A percentile compares a stretch with the other conserved stretches of the same genome.
Conservation (phyloP, 2,329 filamentous ascomycete genomes). For the Endoconidiophora polonica region DNA sequence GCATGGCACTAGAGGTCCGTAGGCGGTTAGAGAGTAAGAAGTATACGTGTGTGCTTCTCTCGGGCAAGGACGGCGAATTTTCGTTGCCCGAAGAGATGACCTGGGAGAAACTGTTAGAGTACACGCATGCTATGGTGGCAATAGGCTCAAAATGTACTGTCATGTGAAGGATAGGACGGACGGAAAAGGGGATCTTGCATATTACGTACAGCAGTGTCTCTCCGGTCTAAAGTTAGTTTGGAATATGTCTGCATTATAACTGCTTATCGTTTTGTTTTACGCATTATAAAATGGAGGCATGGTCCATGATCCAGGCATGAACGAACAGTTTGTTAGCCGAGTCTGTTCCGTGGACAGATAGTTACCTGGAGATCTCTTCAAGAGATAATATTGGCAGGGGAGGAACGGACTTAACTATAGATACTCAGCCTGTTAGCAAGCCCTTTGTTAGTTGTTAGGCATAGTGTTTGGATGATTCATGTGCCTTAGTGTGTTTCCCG, state of each 20-base stretch:
- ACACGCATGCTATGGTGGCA: constrained; percentile 11
- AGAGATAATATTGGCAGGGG: too few relatives aligned
- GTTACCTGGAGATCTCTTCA: too few relatives aligned
- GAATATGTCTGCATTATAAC: too few relatives aligned
- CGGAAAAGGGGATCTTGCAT: neutral
- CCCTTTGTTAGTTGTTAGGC: too few relatives aligned
- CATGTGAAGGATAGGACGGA: constrained; percentile 3
- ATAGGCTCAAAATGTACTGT: constrained; percentile 10
- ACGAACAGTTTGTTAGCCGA: too few relatives aligned
- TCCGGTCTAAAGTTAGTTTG: neutral
- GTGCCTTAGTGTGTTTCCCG: neutral
- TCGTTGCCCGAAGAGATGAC: constrained; percentile 5
- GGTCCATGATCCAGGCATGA: too few relatives aligned
- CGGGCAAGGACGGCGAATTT: constrained; percentile 9
- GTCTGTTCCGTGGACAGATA: too few relatives aligned
- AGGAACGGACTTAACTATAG: too few relatives aligned
- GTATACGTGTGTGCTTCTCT: constrained; percentile 7
- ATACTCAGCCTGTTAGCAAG: too few relatives aligned
- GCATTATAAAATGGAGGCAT: too few relatives aligned
- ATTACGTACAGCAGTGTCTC: neutral
- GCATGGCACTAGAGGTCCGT: constrained; percentile 7
- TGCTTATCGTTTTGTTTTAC: too few relatives aligned
- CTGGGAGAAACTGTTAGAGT: constrained; percentile 11
- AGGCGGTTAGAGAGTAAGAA: constrained; percentile 4
- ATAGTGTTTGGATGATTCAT: neutral